A percentile compares a stretch with the other conserved stretches of the same genome.
Evolutionary conservation across 2,329 filamentous ascomycete species (phyloP).

Genomic region (Didymella lethalis): DNA sequence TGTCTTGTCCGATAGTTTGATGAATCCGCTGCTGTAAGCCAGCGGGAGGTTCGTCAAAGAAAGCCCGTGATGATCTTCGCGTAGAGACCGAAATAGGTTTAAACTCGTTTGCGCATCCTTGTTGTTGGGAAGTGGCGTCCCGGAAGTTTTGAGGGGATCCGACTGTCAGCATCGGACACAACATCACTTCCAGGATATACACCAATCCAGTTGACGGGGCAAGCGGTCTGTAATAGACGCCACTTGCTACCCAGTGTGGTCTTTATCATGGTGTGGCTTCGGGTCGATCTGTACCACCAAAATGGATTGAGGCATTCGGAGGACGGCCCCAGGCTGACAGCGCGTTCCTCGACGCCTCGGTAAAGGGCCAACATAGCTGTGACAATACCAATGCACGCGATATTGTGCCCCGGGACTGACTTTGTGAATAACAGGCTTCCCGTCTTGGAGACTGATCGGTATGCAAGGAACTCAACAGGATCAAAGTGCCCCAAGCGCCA

Average conservation of each 20-base stretch:
- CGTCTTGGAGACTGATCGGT: background rate
- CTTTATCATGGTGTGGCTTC: slow-evolving; percentile 1
- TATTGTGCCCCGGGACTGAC: background rate
- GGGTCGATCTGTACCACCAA: background rate
- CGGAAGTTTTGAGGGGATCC: slow-evolving; percentile 42
- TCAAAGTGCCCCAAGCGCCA: slow-evolving; percentile 2
- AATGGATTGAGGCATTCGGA: background rate
- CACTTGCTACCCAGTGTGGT: background rate
- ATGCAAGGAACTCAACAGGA: slow-evolving; percentile 1
- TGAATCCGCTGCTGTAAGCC: slow-evolving; percentile 22
- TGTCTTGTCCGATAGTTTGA: slow-evolving; percentile 8
- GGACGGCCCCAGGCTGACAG: background rate
- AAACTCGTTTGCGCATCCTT: slow-evolving; percentile 16
- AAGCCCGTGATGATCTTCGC: slow-evolving; percentile 33
- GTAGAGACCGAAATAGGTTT: slow-evolving; percentile 22
- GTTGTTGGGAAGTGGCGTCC: slow-evolving; percentile 19
- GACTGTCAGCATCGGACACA: slow-evolving; percentile 29
- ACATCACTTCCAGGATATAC: slow-evolving; percentile 22
- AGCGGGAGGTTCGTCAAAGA: slow-evolving; percentile 24
- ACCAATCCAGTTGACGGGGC: slow-evolving; percentile 1
- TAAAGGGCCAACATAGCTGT: background rate
- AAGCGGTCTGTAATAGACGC: slow-evolving; percentile 6
- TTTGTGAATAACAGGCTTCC: background rate
- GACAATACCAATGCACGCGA: background rate
- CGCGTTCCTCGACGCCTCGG: background rate